Percentiles rank a stretch among this genome's conserved stretches.
Conservation (phyloP, 495 filamentous ascomycete species). For the Pyrenopolyporus hunteri region DNA sequence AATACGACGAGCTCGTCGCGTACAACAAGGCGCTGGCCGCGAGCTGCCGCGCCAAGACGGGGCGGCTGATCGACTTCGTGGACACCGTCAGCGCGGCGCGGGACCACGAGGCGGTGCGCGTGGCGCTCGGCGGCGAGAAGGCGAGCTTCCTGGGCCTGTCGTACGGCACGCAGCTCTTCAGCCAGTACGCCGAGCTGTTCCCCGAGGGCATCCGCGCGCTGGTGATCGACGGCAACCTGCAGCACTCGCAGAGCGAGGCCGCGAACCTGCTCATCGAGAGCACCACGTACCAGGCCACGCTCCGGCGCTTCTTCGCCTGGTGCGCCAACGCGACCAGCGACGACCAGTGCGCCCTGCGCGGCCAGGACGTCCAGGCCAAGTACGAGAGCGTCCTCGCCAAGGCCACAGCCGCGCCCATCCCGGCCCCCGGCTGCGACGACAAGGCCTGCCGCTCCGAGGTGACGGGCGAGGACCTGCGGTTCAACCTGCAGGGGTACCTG, state of each 20-base stretch:
- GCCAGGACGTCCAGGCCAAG: constrained; percentile 38
- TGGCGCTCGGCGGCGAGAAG: constrained; percentile 45
- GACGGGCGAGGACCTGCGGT: constrained; percentile 26
- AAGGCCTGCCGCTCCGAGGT: constrained; percentile 30
- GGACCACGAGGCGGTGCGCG: constrained; percentile 53
- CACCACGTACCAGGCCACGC: constrained; percentile 38
- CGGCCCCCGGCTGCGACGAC: constrained; percentile 42
- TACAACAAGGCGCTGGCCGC: constrained; percentile 45
- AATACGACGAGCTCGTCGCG: constrained; percentile 41
- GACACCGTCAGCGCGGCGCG: constrained; percentile 50
- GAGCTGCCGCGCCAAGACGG: constrained; percentile 47
- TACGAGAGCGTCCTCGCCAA: constrained; percentile 36
- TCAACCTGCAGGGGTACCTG: constrained; percentile 30
- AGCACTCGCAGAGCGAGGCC: constrained; percentile 44
- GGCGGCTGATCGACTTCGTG: constrained; percentile 44
- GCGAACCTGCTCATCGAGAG: constrained; percentile 40
- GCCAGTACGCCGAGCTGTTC: constrained; percentile 48
- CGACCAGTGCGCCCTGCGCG: constrained; percentile 38
- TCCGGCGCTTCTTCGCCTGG: constrained; percentile 50
- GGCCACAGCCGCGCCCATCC: constrained; percentile 41
- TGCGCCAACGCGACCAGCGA: constrained; percentile 22
- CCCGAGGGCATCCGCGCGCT: constrained; percentile 40
- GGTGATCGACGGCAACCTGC: constrained; percentile 43
- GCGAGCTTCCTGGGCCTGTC: constrained; percentile 52
- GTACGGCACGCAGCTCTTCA: constrained; percentile 62